Evolutionary conservation across 2,329 filamentous ascomycete genomes (phyloP), one percentile per base, ranked within the genome.

Genomic region (Nannizziopsis barbatae): DNA sequence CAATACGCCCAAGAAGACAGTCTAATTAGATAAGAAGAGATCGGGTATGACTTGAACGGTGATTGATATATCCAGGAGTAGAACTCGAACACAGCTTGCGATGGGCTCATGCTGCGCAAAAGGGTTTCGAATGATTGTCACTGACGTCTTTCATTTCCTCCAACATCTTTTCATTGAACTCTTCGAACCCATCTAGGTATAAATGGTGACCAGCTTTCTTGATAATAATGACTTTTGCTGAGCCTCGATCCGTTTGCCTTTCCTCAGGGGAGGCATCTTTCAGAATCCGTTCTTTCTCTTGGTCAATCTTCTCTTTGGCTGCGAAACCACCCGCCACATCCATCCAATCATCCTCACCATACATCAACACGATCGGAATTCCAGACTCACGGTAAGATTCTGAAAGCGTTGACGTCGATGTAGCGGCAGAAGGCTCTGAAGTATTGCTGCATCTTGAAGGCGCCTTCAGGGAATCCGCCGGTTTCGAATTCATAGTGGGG

Each of bases 331-430:
- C 92, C 0, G 80, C 80, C 7, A 92, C 81, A 56, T 98, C 92
- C 92, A 98, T 98, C 92, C 92, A 98, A 71, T 98, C 92, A 60
- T 92, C 82, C 59, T 96, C 89, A 54, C 92, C 92, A 62, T 98
- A 98, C 84, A 96, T 89, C 62, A 98, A 78, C 7, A 96, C 77
- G 30, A 96, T 73, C 0, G 92, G 90, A 43, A 88, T 73, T 1
- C 89, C 88, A 0, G 75, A 84, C 57, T 80, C 78, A 8, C 71
- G 65, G 17, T 58, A 35, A 15, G 47, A 45, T 6, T 8, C 27
- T 5, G 47, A 39, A 2, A 33, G 43, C 35, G 42, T 22, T 36
- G 27, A 31, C 36, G 43, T 36, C 22, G 18, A 51, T 42, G 44
- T 35, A 36, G 6, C 54, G 47, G 27, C 56, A 36, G 6, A 55